These are phyloP conservation scores for Blepharisma undulans DNA, from an alignment of 169 alveolate species.

Conservation along the genomic window DNA sequence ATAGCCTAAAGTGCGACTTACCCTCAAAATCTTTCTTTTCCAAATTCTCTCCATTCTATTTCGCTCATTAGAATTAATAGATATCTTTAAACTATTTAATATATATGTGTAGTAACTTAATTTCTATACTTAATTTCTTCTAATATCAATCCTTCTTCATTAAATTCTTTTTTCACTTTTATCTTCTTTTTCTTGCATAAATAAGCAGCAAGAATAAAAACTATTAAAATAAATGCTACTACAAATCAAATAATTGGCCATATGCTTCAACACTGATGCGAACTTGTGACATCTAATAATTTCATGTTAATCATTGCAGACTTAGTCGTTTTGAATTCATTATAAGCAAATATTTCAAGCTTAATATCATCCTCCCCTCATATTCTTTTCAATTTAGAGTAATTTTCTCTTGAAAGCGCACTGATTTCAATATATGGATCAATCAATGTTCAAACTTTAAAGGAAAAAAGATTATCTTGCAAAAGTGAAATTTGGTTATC, in stretches of 20 bases:
- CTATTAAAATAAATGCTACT: not conserved
- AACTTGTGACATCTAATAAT: not conserved
- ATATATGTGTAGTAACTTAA: no score
- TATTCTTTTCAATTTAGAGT: not conserved
- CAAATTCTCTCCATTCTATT: no score
- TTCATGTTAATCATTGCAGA: not conserved
- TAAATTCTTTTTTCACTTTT: not conserved
- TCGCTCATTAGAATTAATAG: no score
- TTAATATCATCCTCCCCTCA: not conserved
- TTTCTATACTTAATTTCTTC: not conserved
- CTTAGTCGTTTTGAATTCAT: not conserved
- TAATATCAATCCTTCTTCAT: not conserved
- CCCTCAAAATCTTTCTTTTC: no score
- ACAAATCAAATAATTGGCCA: not conserved
- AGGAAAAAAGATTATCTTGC: not conserved
- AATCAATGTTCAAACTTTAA: not conserved
- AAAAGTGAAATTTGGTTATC: not conserved
- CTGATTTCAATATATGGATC: not conserved
- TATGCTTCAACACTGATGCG: not conserved
- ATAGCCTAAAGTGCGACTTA: no score
- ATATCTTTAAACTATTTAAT: no score
- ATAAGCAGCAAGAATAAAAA: not conserved
- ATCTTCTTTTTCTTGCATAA: not conserved
- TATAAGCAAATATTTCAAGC: not conserved
- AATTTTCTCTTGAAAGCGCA: not conserved